Conservation (phyloP, 1,139 yeast species). For the Hanseniaspora sp. region DNA sequence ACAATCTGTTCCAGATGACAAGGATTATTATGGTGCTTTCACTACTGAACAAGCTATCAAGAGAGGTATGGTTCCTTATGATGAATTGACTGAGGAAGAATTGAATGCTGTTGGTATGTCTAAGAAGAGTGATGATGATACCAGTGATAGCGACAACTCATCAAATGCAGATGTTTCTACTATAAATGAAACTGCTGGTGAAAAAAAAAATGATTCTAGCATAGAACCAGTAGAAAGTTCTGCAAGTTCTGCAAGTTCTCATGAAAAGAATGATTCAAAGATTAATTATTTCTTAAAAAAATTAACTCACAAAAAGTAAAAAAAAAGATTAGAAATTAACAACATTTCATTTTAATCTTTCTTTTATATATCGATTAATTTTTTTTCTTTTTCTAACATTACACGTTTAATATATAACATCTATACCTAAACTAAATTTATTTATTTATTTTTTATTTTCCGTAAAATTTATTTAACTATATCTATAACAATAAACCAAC, state of each 20-base stretch:
- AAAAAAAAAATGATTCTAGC: no score
- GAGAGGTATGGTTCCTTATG: slow-evolving; percentile 28
- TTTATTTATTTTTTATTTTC: not conserved
- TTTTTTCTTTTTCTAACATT: not conserved
- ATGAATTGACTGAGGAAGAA: slow-evolving; percentile 26
- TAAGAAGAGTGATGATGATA: slow-evolving; percentile 10
- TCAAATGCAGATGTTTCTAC: no score
- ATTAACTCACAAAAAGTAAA: no score
- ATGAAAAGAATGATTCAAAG: no score
- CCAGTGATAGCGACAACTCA: no score
- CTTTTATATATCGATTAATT: not conserved
- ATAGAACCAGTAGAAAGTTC: no score
- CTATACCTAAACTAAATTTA: not conserved
- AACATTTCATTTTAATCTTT: not conserved
- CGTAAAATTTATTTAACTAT: not conserved
- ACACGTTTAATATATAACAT: not conserved
- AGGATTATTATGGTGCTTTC: slow-evolving; percentile 35
- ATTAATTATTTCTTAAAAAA: no score
- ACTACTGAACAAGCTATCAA: slow-evolving; percentile 31
- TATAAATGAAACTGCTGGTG: no score
- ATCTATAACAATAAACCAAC: slow-evolving; percentile 7
- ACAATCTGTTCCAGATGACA: slow-evolving; percentile 31
- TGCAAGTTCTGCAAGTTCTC: no score
- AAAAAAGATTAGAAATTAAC: not conserved
- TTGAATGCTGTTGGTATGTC: slow-evolving; percentile 18